Percentiles rank a stretch among this genome's conserved stretches.
These are phyloP conservation scores for Breviolum minutum DNA, from an alignment of 73 alveolate genomes.

Conservation along the genomic window DNA sequence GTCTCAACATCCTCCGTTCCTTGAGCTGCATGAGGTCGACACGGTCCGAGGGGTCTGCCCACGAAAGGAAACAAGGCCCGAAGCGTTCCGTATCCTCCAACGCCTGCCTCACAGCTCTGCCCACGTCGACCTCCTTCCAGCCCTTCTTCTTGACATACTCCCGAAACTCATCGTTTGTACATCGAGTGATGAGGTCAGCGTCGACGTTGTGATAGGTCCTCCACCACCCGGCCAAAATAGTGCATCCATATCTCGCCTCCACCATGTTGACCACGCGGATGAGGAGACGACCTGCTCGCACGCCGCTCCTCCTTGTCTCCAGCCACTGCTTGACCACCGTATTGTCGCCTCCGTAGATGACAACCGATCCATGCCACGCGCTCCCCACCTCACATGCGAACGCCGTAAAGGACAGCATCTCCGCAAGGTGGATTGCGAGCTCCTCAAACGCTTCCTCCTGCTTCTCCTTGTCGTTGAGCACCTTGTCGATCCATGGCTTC, in stretches of 20 bases:
- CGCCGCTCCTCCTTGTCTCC: background rate
- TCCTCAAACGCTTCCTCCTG: background rate
- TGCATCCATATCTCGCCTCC: background rate
- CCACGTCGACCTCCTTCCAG: background rate
- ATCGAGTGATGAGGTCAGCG: conserved; percentile 1
- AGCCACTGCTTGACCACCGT: background rate
- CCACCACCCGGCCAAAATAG: background rate
- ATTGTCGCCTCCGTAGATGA: conserved; percentile 33
- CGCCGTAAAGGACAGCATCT: conserved; percentile 9
- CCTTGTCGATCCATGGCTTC: background rate
- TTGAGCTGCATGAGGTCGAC: background rate
- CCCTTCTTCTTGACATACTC: background rate
- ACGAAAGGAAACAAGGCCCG: background rate
- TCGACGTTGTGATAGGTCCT: background rate
- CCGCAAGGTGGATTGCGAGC: background rate
- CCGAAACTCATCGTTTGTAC: background rate
- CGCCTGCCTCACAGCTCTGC: background rate
- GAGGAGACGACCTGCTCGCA: background rate
- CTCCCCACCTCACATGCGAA: background rate
- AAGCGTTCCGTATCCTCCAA: background rate
- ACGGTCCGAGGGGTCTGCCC: background rate
- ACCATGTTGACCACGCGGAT: background rate
- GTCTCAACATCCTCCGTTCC: background rate
- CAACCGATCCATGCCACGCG: background rate
- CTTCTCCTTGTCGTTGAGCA: background rate